Conservation (phyloP, 495 filamentous ascomycete species). For the Penicillium simplicissimum region DNA sequence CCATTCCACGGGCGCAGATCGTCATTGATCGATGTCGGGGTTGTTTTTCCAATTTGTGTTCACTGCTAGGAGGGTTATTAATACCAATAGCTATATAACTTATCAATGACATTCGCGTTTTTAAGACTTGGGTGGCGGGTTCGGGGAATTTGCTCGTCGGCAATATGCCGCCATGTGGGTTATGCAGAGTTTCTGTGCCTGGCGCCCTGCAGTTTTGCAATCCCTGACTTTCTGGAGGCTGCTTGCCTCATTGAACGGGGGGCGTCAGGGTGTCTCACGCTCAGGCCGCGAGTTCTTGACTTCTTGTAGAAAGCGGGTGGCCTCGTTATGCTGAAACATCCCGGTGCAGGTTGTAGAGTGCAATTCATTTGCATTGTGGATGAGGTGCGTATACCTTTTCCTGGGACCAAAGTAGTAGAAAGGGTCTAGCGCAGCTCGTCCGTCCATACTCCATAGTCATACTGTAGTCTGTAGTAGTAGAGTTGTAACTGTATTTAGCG, state of each 20-base stretch:
- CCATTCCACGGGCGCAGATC: slow-evolving; percentile 14
- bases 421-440: background rate
- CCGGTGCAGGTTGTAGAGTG: slow-evolving; percentile 9
- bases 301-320: background rate
- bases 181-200: background rate
- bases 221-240: background rate
- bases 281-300: slow-evolving; percentile 11
- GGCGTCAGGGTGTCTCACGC: slow-evolving; percentile 15
- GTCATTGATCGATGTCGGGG: slow-evolving; percentile 17
- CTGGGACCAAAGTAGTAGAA: slow-evolving; percentile 1
- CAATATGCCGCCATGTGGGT: slow-evolving; percentile 2
- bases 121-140: slow-evolving; percentile 13
- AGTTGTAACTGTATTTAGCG: no score
- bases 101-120: slow-evolving; percentile 5
- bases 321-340: slow-evolving; percentile 2
- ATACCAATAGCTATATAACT: background rate
- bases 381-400: slow-evolving; percentile 5
- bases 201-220: background rate
- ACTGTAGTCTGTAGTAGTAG: background rate
- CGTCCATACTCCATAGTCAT: no score
- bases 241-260: slow-evolving; percentile 10
- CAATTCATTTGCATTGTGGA: slow-evolving; percentile 6
- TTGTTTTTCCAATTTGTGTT: slow-evolving; percentile 14
- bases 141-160: background rate
- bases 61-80: slow-evolving; percentile 3